A percentile compares a stretch with the other conserved stretches of the same genome.
Conservation (phyloP, 2,329 filamentous ascomycete genomes). For the Trichocomaceae sp. region DNA sequence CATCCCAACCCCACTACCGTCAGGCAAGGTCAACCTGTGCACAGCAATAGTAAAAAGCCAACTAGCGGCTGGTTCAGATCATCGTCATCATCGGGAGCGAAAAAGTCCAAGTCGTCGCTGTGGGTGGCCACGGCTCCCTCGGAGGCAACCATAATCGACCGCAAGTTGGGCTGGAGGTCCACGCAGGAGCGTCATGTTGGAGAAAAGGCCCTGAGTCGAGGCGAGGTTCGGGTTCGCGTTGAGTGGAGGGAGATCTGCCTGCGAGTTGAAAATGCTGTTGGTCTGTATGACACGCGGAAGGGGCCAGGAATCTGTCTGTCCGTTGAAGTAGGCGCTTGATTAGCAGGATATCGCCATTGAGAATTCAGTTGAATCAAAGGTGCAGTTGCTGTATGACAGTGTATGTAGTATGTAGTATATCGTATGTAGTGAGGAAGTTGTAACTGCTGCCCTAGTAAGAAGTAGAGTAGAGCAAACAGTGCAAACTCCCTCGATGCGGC, state of each 20-base stretch:
- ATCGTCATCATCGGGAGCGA: not conserved
- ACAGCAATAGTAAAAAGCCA: not conserved
- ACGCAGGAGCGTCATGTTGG: conserved; percentile 13
- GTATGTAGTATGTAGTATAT: not conserved
- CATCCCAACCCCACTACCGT: not conserved
- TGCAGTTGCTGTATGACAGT: too few species aligned
- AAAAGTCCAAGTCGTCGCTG: conserved; percentile 13
- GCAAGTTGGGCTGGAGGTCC: conserved; percentile 26
- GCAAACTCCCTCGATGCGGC: conserved; percentile 13
- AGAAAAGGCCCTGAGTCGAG: conserved; percentile 12
- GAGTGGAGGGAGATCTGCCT: conserved; percentile 35
- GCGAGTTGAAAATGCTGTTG: conserved; percentile 39
- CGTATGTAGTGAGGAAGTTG: too few species aligned
- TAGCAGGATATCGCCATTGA: too few species aligned
- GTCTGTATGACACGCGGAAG: conserved; percentile 38
- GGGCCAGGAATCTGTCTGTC: conserved; percentile 28
- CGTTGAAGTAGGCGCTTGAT: conserved; percentile 24
- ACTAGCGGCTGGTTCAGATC: conserved; percentile 5
- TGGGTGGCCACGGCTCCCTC: conserved; percentile 7
- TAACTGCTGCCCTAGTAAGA: too few species aligned
- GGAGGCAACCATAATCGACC: conserved; percentile 20
- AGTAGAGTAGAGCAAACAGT: conserved; percentile 15
- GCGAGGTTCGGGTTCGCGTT: conserved; percentile 27
- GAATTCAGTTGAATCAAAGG: not conserved
- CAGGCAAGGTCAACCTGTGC: not conserved